These are phyloP conservation scores for Lyophyllum shimeji DNA, from an alignment of 768 basidiomycete genomes.

Conservation along the genomic window DNA sequence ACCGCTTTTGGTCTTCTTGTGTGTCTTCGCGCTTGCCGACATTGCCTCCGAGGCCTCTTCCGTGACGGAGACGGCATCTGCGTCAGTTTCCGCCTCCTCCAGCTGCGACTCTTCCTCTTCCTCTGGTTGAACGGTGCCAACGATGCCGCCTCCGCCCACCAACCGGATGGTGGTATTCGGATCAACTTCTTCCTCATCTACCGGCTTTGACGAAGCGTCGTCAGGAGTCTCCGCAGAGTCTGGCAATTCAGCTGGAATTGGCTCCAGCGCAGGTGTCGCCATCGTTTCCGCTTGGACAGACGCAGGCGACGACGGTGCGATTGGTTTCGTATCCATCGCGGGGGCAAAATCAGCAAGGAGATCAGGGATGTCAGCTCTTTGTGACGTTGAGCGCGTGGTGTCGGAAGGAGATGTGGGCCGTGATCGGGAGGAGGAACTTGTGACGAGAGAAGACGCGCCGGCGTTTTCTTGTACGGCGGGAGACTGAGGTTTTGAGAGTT, in stretches of 20 bases:
- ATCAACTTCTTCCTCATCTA: constrained; percentile 15
- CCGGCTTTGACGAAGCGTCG: constrained; percentile 13
- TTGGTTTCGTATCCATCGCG: constrained; percentile 34
- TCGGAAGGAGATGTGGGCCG: background rate
- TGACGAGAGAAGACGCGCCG: background rate
- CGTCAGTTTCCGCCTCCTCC: constrained; percentile 31
- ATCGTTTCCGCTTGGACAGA: constrained; percentile 9
- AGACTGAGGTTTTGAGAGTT: constrained; percentile 11
- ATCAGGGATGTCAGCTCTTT: constrained; percentile 39
- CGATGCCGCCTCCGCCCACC: constrained; percentile 54
- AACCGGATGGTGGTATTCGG: constrained; percentile 53
- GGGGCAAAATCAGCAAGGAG: constrained; percentile 47
- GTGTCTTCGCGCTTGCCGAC: constrained; percentile 33
- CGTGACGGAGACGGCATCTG: constrained; percentile 36
- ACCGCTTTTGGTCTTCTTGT: constrained; percentile 60
- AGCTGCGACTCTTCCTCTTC: constrained; percentile 27
- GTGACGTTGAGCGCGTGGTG: constrained; percentile 8
- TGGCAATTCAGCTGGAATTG: background rate
- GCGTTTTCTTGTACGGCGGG: constrained; percentile 1
- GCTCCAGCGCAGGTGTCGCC: constrained; percentile 4
- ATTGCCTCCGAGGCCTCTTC: constrained; percentile 32
- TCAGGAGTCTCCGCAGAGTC: background rate
- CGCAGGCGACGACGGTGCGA: constrained; percentile 28
- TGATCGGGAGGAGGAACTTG: background rate
- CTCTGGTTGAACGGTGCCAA: constrained; percentile 32